A percentile compares a stretch with the other conserved stretches of the same genome.
Conservation (phyloP, 148 eudicot species). For the Nepenthes mirabilis region DNA sequence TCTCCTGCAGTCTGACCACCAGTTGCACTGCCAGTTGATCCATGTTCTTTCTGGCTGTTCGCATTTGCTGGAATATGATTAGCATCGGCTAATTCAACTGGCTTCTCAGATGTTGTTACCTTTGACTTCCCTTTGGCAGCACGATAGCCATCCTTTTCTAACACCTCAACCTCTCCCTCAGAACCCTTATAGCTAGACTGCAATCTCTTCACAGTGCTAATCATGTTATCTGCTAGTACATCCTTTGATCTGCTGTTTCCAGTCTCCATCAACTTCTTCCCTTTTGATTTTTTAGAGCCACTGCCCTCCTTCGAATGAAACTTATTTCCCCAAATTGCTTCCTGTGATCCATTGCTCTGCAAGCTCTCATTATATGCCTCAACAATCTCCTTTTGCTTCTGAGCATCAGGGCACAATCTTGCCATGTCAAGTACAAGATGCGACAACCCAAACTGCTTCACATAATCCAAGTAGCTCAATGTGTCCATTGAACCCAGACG, state of each 20-base stretch:
- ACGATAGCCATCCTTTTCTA: constrained; percentile 79
- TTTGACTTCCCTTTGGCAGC: constrained; percentile 40
- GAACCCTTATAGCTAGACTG: constrained; percentile 49
- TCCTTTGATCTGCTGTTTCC: constrained; percentile 31
- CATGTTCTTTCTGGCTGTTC: constrained; percentile 10
- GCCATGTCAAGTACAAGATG: constrained; percentile 90
- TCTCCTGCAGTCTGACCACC: constrained; percentile 18
- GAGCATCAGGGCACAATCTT: constrained; percentile 59
- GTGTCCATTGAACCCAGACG: constrained; percentile 68
- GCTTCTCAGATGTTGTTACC: constrained; percentile 13
- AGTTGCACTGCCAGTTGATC: constrained; percentile 12
- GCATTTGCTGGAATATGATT: constrained; percentile 5
- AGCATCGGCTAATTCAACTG: constrained; percentile 9
- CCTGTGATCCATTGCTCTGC: constrained; percentile 18
- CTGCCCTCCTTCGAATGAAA: constrained; percentile 19
- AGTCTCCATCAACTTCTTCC: constrained; percentile 30
- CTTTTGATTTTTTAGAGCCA: constrained; percentile 47
- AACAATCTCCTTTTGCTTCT: constrained; percentile 62
- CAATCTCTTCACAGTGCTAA: constrained; percentile 55
- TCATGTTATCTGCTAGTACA: constrained; percentile 40
- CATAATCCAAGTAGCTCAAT: constrained; percentile 50
- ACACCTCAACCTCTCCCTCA: constrained; percentile 65
- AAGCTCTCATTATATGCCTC: constrained; percentile 43
- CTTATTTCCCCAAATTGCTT: constrained; percentile 29
- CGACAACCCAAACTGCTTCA: constrained; percentile 67